Conservation (phyloP, 148 eudicot species). For the Fallopia convolvulus region DNA sequence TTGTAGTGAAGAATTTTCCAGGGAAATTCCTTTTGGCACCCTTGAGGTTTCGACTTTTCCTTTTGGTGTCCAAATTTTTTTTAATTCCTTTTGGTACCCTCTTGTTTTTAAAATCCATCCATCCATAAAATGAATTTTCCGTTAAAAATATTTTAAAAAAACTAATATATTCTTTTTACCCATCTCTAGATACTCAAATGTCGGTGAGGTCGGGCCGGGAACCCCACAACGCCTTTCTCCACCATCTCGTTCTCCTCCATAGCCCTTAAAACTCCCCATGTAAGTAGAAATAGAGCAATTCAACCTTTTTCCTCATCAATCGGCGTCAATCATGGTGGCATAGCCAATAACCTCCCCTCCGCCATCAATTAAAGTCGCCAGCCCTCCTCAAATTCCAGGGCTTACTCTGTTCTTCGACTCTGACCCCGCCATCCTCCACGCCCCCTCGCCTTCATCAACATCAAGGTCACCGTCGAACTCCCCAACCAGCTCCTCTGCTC, state of each 20-base stretch:
- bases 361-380: constrained; percentile 39
- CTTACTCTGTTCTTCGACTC: constrained; percentile 74
- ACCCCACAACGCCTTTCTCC: too few species aligned
- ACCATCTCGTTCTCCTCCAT: neutral
- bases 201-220: too few species aligned
- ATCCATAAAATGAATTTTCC: too few species aligned
- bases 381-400: constrained; percentile 46
- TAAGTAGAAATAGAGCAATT: neutral
- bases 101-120: too few species aligned
- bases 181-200: too few species aligned
- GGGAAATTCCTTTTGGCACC: too few species aligned
- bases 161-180: too few species aligned
- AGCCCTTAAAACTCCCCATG: neutral
- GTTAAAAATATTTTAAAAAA: too few species aligned
- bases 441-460: constrained; percentile 39
- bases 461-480: constrained; percentile 59
- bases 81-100: too few species aligned
- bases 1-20: too few species aligned
- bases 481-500: constrained; percentile 65
- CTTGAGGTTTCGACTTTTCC: too few species aligned
- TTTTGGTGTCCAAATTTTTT: too few species aligned
- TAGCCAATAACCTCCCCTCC: constrained; percentile 80
- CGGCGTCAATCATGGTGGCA: constrained; percentile 82
- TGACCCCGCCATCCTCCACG: constrained; percentile 64
- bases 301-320: constrained; percentile 16